phyloP scores from a whole-genome alignment of 2,329 filamentous ascomycete species.

The Beauveria sp. region DNA sequence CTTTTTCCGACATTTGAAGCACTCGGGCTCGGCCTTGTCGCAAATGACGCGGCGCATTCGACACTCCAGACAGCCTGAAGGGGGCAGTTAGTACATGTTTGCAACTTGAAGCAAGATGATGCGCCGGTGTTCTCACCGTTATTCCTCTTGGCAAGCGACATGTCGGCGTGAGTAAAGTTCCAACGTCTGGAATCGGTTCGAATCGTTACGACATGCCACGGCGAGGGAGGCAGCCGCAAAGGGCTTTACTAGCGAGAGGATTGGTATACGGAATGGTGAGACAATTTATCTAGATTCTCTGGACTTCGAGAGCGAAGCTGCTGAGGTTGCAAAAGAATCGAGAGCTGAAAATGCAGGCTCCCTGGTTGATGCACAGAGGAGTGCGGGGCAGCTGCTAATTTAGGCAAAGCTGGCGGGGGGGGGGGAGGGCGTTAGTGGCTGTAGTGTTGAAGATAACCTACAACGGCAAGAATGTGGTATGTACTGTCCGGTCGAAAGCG shows the following conservation, averaged over 20 bases:
- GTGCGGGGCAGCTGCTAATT: neutral
- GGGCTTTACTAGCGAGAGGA: neutral
- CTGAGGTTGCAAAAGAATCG: neutral
- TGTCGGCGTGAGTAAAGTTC: slow-evolving; percentile 1
- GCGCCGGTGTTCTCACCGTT: slow-evolving; percentile 15
- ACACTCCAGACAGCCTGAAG: slow-evolving; percentile 31
- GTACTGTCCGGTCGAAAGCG: too few relatives aligned
- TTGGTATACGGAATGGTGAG: neutral
- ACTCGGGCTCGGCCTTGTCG: slow-evolving; percentile 31
- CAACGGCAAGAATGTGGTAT: too few relatives aligned
- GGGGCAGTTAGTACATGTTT: neutral
- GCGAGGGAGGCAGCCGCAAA: neutral
- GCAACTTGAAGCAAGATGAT: neutral
- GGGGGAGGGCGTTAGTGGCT: too few relatives aligned
- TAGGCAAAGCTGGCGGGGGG: neutral
- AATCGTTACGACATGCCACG: neutral
- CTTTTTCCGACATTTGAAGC: slow-evolving; percentile 31
- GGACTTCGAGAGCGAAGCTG: neutral
- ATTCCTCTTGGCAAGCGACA: slow-evolving; percentile 23
- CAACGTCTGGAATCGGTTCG: neutral
- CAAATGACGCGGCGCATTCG: slow-evolving; percentile 30
- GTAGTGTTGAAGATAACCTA: too few relatives aligned
- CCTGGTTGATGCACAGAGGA: neutral
- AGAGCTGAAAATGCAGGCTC: neutral
- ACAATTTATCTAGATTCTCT: neutral